Evolutionary conservation across 148 eudicot species (phyloP).

Genomic region (Cornus controversa): DNA sequence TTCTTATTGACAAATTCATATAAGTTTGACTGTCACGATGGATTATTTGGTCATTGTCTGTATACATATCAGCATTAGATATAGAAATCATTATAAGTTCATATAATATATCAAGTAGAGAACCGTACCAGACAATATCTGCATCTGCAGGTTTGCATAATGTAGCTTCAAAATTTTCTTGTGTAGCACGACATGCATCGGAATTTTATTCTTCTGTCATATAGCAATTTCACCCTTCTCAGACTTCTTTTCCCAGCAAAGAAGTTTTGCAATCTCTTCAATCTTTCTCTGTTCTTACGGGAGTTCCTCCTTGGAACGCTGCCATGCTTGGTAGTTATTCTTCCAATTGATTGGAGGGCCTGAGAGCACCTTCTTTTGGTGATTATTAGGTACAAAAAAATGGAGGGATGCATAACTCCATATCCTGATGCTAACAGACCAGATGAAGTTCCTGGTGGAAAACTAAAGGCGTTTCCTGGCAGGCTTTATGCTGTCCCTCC

Average conservation of each 20-base stretch:
- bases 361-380: constrained; percentile 97
- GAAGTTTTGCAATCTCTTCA: constrained; percentile 78
- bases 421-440: no score
- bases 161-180: constrained; percentile 52
- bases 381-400: no score
- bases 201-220: constrained; percentile 73
- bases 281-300: constrained; percentile 81
- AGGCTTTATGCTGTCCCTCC: constrained; percentile 85
- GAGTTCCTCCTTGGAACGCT: constrained; percentile 77
- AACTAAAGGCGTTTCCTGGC: constrained; percentile 75
- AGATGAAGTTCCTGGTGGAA: constrained; percentile 32
- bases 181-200: constrained; percentile 55
- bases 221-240: constrained; percentile 86
- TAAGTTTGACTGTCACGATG: no score
- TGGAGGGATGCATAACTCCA: no score
- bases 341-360: constrained; percentile 99
- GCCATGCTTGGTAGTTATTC: constrained; percentile 71
- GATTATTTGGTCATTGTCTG: no score
- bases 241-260: constrained; percentile 87
- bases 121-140: constrained; percentile 81
- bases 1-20: no score
- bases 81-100: background rate
- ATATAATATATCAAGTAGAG: background rate
- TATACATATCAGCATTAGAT: background rate
- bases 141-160: constrained; percentile 54